These are phyloP conservation scores for Hemerocallis citrina DNA, from an alignment of 106 monocot species.

Conservation along the genomic window DNA sequence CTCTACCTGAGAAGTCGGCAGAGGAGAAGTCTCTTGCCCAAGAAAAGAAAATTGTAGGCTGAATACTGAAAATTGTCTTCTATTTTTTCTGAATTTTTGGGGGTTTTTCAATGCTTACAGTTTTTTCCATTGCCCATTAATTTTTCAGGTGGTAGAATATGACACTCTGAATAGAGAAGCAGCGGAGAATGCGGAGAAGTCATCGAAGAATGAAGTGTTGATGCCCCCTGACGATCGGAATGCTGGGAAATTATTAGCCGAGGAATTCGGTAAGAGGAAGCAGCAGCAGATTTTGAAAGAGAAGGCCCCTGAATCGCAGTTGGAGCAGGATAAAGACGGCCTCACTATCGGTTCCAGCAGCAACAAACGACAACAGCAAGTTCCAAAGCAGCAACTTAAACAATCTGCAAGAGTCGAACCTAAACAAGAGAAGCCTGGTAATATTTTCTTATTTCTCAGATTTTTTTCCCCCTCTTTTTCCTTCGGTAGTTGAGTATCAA, in stretches of 20 bases:
- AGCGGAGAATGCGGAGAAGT: constrained; percentile 25
- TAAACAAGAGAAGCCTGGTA: constrained; percentile 48
- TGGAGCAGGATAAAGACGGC: constrained; percentile 40
- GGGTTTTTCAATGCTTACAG: background rate
- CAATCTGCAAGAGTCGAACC: constrained; percentile 27
- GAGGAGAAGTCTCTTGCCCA: constrained; percentile 27
- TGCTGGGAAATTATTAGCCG: constrained; percentile 12
- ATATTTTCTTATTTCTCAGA: constrained; percentile 1
- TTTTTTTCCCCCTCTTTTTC: background rate
- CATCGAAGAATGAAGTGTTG: constrained; percentile 19
- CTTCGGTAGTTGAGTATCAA: background rate
- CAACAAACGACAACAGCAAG: constrained; percentile 15
- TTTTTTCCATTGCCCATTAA: constrained; percentile 1
- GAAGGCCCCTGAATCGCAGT: constrained; percentile 38
- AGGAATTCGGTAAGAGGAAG: constrained; percentile 25
- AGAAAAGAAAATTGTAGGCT: constrained; percentile 54
- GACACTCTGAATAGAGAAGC: constrained; percentile 24
- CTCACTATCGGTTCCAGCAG: constrained; percentile 16
- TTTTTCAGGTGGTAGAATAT: constrained; percentile 17
- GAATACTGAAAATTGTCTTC: background rate
- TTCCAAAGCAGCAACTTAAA: constrained; percentile 29
- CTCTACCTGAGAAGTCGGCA: constrained; percentile 68
- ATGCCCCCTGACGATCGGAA: constrained; percentile 15
- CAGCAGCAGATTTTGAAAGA: constrained; percentile 25
- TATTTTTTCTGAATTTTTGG: background rate